Conservation (phyloP, 495 filamentous ascomycete genomes). For the Cairneyella variabilis region DNA sequence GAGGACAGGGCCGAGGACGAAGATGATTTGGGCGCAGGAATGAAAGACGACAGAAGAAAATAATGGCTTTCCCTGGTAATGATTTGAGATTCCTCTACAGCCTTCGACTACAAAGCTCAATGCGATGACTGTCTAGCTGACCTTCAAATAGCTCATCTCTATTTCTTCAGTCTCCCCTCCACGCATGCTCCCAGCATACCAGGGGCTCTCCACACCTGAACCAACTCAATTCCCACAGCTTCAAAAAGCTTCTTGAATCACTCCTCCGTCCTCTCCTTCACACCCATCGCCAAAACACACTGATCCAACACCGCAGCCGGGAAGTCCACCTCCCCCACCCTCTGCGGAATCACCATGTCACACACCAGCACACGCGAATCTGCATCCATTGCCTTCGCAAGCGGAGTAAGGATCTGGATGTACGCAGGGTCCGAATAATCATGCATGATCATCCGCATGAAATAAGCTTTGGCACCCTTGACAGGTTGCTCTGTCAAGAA, state of each 20-base stretch:
- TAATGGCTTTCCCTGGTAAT: too few species aligned
- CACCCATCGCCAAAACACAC: constrained; percentile 32
- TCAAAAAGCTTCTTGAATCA: constrained; percentile 26
- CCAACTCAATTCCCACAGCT: constrained; percentile 27
- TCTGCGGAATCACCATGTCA: constrained; percentile 26
- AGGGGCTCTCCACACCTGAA: constrained; percentile 26
- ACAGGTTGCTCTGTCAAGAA: constrained; percentile 19
- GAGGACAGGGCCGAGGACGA: too few species aligned
- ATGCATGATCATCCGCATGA: constrained; percentile 24
- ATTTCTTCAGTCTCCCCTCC: constrained; percentile 18
- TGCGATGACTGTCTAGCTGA: too few species aligned
- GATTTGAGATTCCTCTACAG: too few species aligned
- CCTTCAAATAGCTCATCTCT: too few species aligned
- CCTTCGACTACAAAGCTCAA: too few species aligned
- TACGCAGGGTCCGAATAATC: constrained; percentile 18
- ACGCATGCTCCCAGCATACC: constrained; percentile 21
- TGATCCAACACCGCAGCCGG: constrained; percentile 32
- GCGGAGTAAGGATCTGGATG: constrained; percentile 10
- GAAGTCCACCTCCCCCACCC: constrained; percentile 18
- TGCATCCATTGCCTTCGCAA: constrained; percentile 11
- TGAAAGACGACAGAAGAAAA: too few species aligned
- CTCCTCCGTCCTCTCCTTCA: constrained; percentile 32
- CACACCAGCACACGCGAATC: constrained; percentile 26
- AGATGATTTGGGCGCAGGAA: too few species aligned
- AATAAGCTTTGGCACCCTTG: constrained; percentile 25